Evolutionary conservation across 2,329 filamentous ascomycete species (phyloP).

Genomic region (Aspergillus eucalypticola): DNA sequence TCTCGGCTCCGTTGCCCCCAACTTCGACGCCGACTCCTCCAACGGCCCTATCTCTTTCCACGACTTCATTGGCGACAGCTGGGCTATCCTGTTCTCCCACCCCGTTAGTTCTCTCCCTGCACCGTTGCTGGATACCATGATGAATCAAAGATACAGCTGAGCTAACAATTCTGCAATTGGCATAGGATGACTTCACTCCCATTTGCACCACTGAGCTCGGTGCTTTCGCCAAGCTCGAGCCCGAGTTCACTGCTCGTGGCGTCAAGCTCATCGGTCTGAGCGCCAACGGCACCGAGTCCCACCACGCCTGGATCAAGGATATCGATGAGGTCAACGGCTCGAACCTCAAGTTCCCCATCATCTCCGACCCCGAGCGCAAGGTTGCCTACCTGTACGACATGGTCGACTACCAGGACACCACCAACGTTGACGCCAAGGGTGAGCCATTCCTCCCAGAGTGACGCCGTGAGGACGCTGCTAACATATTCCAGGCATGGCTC

Average conservation of each 20-base stretch:
- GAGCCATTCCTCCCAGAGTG: not conserved
- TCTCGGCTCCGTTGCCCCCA: conserved; percentile 66
- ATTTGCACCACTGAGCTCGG: conserved; percentile 96
- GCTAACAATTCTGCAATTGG: not conserved
- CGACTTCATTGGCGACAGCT: conserved; percentile 69
- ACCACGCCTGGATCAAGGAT: conserved; percentile 89
- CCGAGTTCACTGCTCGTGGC: conserved; percentile 82
- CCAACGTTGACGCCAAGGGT: conserved; percentile 76
- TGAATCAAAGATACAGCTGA: not conserved
- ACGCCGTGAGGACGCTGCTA: not conserved
- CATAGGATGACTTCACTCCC: conserved; percentile 75
- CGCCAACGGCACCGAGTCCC: conserved; percentile 81
- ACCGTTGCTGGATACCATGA: not conserved
- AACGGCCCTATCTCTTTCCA: conserved; percentile 69
- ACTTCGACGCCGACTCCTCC: conserved; percentile 70
- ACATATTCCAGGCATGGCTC: conserved; percentile 60
- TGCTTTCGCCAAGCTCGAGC: conserved; percentile 87
- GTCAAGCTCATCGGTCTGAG: conserved; percentile 89
- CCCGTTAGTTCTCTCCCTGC: conserved; percentile 46
- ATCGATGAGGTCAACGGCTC: conserved; percentile 77
- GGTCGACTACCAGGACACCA: conserved; percentile 80
- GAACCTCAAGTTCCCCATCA: conserved; percentile 74
- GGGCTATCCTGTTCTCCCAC: conserved; percentile 72
- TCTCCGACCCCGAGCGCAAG: conserved; percentile 77
- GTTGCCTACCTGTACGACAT: conserved; percentile 78